These are phyloP conservation scores for Cystofilobasidium capitatum DNA, from an alignment of 768 basidiomycete genomes.

Conservation along the genomic window DNA sequence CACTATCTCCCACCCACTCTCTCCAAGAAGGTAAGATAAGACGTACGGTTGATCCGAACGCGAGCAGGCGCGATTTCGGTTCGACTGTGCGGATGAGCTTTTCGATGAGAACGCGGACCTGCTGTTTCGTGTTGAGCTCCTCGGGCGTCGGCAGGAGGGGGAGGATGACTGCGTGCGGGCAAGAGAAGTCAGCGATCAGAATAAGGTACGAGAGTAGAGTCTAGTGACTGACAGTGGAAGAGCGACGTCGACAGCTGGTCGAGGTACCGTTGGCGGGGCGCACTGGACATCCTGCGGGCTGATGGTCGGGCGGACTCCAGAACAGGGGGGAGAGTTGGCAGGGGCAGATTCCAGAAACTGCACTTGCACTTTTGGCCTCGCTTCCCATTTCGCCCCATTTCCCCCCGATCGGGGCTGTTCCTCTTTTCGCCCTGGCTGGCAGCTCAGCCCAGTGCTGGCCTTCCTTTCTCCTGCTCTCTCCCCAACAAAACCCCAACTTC, in stretches of 20 bases:
- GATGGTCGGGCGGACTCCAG: neutral
- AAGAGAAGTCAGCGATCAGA: neutral
- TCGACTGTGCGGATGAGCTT: constrained; percentile 90
- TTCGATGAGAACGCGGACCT: constrained; percentile 88
- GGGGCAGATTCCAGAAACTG: no score
- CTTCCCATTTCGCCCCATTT: no score
- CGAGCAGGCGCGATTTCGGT: constrained; percentile 76
- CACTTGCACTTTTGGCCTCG: no score
- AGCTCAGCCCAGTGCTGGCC: neutral
- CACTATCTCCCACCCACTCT: constrained; percentile 23
- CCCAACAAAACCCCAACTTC: neutral
- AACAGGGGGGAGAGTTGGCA: neutral
- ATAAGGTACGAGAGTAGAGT: neutral
- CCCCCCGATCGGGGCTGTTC: no score
- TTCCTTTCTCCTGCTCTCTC: neutral
- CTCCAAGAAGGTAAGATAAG: no score
- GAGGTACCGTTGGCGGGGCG: constrained; percentile 30
- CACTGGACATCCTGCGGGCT: neutral
- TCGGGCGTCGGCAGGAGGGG: constrained; percentile 81
- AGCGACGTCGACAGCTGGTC: constrained; percentile 76
- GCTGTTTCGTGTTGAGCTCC: constrained; percentile 89
- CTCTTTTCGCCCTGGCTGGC: neutral
- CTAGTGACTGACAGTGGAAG: constrained; percentile 52
- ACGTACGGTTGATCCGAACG: constrained; percentile 67
- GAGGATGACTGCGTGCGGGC: constrained; percentile 51